Conservation (phyloP, 495 filamentous ascomycete genomes). For the Neurospora hispaniola region DNA sequence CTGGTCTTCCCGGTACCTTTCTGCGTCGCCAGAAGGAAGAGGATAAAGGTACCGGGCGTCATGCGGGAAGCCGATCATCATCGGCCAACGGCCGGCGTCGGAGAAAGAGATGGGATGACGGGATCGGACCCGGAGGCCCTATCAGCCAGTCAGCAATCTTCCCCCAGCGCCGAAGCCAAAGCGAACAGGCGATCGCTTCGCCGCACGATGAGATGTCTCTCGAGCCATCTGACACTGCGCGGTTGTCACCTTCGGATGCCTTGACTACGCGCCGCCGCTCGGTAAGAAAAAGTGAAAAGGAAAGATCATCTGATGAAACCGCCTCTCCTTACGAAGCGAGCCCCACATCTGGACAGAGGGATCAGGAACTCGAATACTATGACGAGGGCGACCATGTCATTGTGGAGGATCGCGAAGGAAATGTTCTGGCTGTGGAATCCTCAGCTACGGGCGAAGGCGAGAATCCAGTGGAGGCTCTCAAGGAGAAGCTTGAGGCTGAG, state of each 20-base stretch:
- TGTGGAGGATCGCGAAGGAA: conserved; percentile 79
- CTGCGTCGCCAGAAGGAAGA: conserved; percentile 73
- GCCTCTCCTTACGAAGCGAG: conserved; percentile 16
- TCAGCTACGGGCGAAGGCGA: background rate
- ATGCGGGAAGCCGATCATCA: conserved; percentile 43
- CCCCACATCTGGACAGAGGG: conserved; percentile 19
- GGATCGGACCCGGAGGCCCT: conserved; percentile 73
- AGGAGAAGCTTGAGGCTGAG: conserved; percentile 35
- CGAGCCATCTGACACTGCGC: conserved; percentile 17
- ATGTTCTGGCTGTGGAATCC: conserved; percentile 51
- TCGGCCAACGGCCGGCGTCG: conserved; percentile 51
- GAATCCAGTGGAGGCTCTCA: conserved; percentile 15
- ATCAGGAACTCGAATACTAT: conserved; percentile 50
- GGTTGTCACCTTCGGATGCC: conserved; percentile 16
- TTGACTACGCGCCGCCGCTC: background rate
- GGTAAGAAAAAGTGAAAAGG: conserved; percentile 5
- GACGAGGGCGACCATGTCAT: conserved; percentile 77
- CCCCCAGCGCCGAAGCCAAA: conserved; percentile 48
- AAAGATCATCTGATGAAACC: conserved; percentile 8
- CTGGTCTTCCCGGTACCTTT: conserved; percentile 66
- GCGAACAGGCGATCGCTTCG: conserved; percentile 18
- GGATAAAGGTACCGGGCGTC: conserved; percentile 43
- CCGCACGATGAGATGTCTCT: conserved; percentile 12
- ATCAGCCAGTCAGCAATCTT: conserved; percentile 85
- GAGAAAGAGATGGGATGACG: conserved; percentile 58